Base-by-base conservation (phyloP, 345 rosid genomes). In the Camelina sativa region DNA sequence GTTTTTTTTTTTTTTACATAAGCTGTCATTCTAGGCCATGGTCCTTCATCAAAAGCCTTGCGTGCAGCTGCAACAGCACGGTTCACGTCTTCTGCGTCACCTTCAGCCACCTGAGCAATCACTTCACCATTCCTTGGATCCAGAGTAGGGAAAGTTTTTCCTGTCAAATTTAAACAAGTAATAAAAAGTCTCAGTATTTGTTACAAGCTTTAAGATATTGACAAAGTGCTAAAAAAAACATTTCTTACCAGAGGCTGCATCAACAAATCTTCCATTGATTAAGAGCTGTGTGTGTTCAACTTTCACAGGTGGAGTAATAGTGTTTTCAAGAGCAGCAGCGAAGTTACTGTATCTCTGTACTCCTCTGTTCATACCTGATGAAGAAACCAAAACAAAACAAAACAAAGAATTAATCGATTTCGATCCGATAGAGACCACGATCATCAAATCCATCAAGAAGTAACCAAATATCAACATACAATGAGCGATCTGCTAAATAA, bases 211-310 rank as follows among this genome's bases (percentile, higher is more conserved):
- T 41, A 3, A 63, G 34, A 55, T 40, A 74, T 22, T 54, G 13
- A 30, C 38, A 56, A 62, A 22, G 67, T 13, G 23, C 0, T 34
- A 34, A 28, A 23, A 23, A 15, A 20, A 12, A 20, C 28, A 17
- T 53, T 12, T 46, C 20, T 74, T 55, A 94, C 98, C 99, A 77
- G 99, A 90, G 35, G 85, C 97, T 0, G 99, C 72, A 82, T 89
- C 96, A 64, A 90, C 92, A 72, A 86, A 86, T 48, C 88, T 73
- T 30, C 99, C 99, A 75, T 82, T 67, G 69, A 95, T 92, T 8
- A 90, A 70, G 63, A 92, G 97, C 85, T 92, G 83, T 23, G 84
- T 81, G 71, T 84, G 71, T 46, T 82, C 63, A 2, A 90, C 89
- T 56, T 83, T 65, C 62, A 90, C 87, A 12, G 92, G 82, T 52